Percentiles rank a stretch among this genome's conserved stretches.
phyloP scores from a whole-genome alignment of 352 stramenopile species.

The Globisporangium paddicum region DNA sequence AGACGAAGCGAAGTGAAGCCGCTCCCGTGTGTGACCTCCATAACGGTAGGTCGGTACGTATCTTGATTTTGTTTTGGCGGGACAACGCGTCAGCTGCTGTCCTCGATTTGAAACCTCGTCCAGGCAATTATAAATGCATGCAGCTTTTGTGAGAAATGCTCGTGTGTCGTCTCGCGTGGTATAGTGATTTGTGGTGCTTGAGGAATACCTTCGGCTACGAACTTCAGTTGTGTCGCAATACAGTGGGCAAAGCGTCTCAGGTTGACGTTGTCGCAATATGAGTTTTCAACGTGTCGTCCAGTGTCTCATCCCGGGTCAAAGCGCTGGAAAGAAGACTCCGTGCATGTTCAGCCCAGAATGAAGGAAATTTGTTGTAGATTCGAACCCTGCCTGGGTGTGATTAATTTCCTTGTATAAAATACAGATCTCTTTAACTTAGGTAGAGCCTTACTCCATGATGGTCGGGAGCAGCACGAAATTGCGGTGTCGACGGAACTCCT shows the following conservation, averaged over 20 bases:
- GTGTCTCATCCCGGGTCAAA: too few relatives aligned
- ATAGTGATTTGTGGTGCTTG: too few relatives aligned
- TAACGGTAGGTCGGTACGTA: not conserved
- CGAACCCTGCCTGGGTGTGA: not conserved
- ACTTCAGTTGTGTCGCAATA: too few relatives aligned
- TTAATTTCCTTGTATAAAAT: conserved; percentile 5
- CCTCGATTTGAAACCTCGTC: not conserved
- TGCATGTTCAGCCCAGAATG: too few relatives aligned
- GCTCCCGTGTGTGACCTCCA: not conserved
- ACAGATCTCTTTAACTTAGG: conserved; percentile 4
- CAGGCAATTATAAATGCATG: not conserved
- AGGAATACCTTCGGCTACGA: too few relatives aligned
- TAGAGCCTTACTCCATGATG: conserved; percentile 38
- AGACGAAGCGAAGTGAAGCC: not conserved
- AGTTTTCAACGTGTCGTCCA: too few relatives aligned
- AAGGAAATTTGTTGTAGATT: not conserved
- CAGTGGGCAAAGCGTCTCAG: too few relatives aligned
- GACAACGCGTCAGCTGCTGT: not conserved
- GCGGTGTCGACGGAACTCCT: conserved; percentile 28
- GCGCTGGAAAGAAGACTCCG: too few relatives aligned
- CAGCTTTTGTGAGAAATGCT: not conserved
- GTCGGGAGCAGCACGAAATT: conserved; percentile 34
- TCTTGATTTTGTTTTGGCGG: not conserved
- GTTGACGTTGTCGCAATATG: too few relatives aligned
- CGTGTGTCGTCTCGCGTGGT: too few relatives aligned